These are phyloP conservation scores for Globisporangium barbulae DNA, from an alignment of 352 stramenopile genomes.

Conservation along the genomic window DNA sequence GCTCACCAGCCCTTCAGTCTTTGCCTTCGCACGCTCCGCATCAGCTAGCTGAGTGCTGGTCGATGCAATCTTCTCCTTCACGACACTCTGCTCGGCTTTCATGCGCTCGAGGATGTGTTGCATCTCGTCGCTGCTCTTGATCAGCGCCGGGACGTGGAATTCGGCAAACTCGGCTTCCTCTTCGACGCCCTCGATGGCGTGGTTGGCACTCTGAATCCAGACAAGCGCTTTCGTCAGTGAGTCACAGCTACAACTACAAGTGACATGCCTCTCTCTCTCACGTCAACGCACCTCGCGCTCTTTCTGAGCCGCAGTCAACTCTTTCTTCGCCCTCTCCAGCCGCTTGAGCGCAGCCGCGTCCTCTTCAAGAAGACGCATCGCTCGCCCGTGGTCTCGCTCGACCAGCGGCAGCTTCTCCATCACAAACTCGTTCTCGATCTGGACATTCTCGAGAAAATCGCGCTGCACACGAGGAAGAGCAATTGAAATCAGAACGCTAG, in stretches of 20 bases:
- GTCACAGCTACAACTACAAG: not conserved
- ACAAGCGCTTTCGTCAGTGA: not conserved
- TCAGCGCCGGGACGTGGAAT: slow-evolving; percentile 57
- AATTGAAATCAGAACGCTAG: not conserved
- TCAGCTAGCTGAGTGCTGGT: slow-evolving; percentile 20
- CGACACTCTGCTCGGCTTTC: slow-evolving; percentile 21
- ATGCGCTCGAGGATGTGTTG: slow-evolving; percentile 34
- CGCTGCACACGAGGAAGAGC: slow-evolving; percentile 21
- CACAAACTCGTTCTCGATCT: slow-evolving; percentile 43
- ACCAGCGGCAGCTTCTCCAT: slow-evolving; percentile 55
- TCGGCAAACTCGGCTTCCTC: slow-evolving; percentile 77
- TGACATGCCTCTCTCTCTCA: not conserved
- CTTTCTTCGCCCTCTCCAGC: slow-evolving; percentile 27
- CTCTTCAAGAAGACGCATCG: slow-evolving; percentile 38
- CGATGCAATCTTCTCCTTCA: slow-evolving; percentile 17
- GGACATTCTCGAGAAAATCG: slow-evolving; percentile 44
- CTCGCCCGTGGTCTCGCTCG: slow-evolving; percentile 49
- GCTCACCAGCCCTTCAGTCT: slow-evolving; percentile 28
- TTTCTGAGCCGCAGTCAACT: slow-evolving; percentile 30
- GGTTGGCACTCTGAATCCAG: slow-evolving; percentile 29
- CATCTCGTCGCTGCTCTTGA: slow-evolving; percentile 64
- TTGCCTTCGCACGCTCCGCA: slow-evolving; percentile 16
- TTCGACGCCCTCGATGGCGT: slow-evolving; percentile 63
- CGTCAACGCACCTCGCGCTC: slow-evolving; percentile 34
- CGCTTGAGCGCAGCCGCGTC: slow-evolving; percentile 28